Percentiles rank a stretch among this genome's conserved stretches.
Conservation (phyloP, 73 alveolate species). For the Tetrahymena malaccensis region DNA sequence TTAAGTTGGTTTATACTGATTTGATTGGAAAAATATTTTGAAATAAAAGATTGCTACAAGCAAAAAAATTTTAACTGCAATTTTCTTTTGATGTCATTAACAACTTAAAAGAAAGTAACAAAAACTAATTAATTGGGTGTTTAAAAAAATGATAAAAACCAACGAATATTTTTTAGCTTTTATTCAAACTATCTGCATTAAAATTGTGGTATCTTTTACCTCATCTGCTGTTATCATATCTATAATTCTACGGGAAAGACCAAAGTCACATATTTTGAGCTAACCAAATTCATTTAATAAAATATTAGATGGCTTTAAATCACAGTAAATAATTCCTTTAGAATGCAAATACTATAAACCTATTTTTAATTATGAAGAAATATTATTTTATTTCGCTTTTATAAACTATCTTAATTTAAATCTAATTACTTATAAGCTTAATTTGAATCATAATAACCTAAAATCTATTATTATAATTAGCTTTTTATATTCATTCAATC, state of each 20-base stretch:
- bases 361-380: constrained; percentile 36
- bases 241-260: constrained; percentile 66
- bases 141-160: not conserved
- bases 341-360: constrained; percentile 80
- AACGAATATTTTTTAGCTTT: too few relatives aligned
- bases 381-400: not conserved
- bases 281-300: constrained; percentile 90
- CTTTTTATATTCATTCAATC: not conserved
- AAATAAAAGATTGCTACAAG: too few relatives aligned
- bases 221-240: constrained; percentile 59
- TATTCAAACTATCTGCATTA: not conserved
- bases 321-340: constrained; percentile 93
- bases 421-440: not conserved
- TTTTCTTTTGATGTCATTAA: not conserved
- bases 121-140: too few relatives aligned
- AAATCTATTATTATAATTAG: not conserved
- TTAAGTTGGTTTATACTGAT: too few relatives aligned
- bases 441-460: not conserved
- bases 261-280: constrained; percentile 92
- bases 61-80: not conserved
- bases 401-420: not conserved
- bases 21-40: not conserved
- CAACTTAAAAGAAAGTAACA: not conserved
- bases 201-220: not conserved
- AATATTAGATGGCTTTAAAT: constrained; percentile 95